Conservation (phyloP, 176 grass and related monocot genomes). For the maize (Zea mays) region DNA sequence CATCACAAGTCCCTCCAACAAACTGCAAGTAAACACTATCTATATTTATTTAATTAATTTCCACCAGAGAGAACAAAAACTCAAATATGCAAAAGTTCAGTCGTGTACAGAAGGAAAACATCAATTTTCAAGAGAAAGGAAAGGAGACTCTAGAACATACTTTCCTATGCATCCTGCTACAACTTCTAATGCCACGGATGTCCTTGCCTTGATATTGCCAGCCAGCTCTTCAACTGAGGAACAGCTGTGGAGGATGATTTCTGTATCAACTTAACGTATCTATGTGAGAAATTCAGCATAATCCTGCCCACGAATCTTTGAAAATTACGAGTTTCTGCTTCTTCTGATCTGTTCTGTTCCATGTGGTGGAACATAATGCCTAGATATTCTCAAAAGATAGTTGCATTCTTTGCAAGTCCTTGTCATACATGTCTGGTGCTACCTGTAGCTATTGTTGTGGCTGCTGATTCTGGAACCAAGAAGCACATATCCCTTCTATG, state of each 20-base stretch:
- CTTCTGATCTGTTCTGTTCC: slow-evolving; percentile 36
- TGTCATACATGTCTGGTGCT: slow-evolving; percentile 55
- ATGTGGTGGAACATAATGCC: too few species aligned
- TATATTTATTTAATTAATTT: too few species aligned
- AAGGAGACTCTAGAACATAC: too few species aligned
- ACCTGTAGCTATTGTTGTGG: slow-evolving; percentile 54
- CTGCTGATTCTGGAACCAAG: slow-evolving; percentile 57
- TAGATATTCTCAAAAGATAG: too few species aligned
- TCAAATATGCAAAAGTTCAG: too few species aligned
- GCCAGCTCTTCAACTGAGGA: slow-evolving; percentile 35
- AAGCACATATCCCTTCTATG: slow-evolving; percentile 51
- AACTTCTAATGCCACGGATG: slow-evolving; percentile 33
- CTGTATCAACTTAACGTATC: slow-evolving; percentile 34
- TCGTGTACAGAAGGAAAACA: too few species aligned
- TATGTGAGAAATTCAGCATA: slow-evolving; percentile 30
- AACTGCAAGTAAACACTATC: too few species aligned
- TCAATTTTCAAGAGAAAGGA: too few species aligned
- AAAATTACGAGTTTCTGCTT: slow-evolving; percentile 32
- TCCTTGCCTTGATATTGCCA: slow-evolving; percentile 29
- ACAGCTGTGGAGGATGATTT: slow-evolving; percentile 37
- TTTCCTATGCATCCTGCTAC: slow-evolving; percentile 35
- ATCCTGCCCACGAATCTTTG: slow-evolving; percentile 25
- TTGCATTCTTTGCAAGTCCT: too few species aligned
- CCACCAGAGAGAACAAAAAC: too few species aligned
- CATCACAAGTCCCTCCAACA: too few species aligned